Percentiles rank a stretch among this genome's conserved stretches.
Conservation (phyloP, 495 filamentous ascomycete species). For the Neurospora sp. region DNA sequence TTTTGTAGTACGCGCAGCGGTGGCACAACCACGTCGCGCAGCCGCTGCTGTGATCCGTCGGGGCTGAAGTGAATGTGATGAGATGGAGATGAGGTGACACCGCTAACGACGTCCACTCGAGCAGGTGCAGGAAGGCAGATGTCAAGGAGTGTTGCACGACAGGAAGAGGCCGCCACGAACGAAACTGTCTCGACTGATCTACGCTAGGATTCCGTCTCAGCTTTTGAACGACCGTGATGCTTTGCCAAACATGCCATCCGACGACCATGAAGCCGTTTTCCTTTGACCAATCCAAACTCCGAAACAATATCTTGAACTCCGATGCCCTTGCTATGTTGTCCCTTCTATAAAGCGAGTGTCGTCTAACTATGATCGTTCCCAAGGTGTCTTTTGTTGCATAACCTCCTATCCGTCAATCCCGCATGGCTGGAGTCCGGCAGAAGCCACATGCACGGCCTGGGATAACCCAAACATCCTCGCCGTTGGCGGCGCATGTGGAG, state of each 20-base stretch:
- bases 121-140: neutral
- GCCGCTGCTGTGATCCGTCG: neutral
- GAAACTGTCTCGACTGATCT: neutral
- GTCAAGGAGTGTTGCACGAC: neutral
- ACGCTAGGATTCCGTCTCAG: neutral
- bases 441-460: conserved; percentile 35
- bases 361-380: neutral
- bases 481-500: conserved; percentile 27
- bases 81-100: neutral
- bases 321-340: neutral
- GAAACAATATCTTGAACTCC: neutral
- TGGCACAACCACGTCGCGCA: neutral
- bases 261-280: neutral
- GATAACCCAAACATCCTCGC: conserved; percentile 41
- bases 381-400: neutral
- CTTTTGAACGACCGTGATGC: neutral
- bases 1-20: neutral
- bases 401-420: neutral
- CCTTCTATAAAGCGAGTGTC: neutral
- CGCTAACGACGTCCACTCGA: neutral
- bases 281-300: neutral
- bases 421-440: conserved; percentile 28
- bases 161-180: neutral
- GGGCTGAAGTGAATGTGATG: neutral
- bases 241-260: neutral